Evolutionary conservation across 768 basidiomycete genomes (phyloP).

Genomic region (Kwoniella mangroviensis): DNA sequence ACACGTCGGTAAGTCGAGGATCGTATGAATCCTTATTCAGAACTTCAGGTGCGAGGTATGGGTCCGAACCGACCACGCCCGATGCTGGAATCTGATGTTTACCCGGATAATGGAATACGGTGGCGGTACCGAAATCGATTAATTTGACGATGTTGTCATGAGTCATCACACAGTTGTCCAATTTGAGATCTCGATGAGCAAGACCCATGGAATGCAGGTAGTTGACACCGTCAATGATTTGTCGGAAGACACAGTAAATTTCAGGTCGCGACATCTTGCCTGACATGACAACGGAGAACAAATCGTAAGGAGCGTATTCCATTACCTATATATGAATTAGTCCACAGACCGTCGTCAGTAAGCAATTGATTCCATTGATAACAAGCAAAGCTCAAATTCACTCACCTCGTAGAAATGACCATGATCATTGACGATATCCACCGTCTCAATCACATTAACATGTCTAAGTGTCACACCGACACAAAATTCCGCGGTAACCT

Average conservation of each 20-base stretch:
- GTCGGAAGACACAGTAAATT: conserved; percentile 98
- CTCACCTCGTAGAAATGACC: conserved; percentile 97
- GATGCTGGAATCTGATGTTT: conserved; percentile 76
- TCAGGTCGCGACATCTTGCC: conserved; percentile 98
- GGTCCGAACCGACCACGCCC: conserved; percentile 95
- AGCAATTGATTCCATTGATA: too few relatives aligned
- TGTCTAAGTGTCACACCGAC: conserved; percentile 85
- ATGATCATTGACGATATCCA: conserved; percentile 96
- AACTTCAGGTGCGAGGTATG: conserved; percentile 97
- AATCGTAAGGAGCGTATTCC: conserved; percentile 98
- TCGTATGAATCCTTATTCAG: conserved; percentile 80
- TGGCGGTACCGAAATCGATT: conserved; percentile 99
- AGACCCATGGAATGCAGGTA: conserved; percentile 97
- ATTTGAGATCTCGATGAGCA: conserved; percentile 97
- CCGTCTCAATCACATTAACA: conserved; percentile 93
- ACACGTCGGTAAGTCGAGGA: conserved; percentile 96
- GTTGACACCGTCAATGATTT: conserved; percentile 96
- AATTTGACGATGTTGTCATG: conserved; percentile 90
- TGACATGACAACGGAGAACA: conserved; percentile 99
- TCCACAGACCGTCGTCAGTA: too few relatives aligned
- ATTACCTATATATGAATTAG: conserved; percentile 87
- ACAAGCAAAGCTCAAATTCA: conserved; percentile 13
- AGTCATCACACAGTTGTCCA: conserved; percentile 99
- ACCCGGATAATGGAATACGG: conserved; percentile 98
- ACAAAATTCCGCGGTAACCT: conserved; percentile 98